phyloP scores from a whole-genome alignment of 495 filamentous ascomycete species.

The Xeromyces bisporus region DNA sequence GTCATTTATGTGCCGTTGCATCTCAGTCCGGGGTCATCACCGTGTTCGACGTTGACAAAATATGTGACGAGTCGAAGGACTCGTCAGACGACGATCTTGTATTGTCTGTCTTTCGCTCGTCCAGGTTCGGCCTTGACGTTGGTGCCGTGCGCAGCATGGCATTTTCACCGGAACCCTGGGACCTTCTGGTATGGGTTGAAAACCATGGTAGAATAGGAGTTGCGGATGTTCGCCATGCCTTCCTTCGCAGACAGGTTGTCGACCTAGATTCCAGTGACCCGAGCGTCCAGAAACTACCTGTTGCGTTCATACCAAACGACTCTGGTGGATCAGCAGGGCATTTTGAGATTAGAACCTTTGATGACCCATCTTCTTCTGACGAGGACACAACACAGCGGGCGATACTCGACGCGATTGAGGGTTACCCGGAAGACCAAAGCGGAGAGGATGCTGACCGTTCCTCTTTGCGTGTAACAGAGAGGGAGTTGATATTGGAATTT shows the following conservation, averaged over 20 bases:
- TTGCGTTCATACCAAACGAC: constrained; percentile 24
- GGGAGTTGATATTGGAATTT: constrained; percentile 42
- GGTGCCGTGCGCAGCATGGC: constrained; percentile 83
- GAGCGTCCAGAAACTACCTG: constrained; percentile 33
- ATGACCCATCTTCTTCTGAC: constrained; percentile 17
- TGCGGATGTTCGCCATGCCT: constrained; percentile 64
- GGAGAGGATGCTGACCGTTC: constrained; percentile 9
- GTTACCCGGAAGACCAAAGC: constrained; percentile 6
- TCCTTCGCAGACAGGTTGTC: constrained; percentile 59
- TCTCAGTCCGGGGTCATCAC: constrained; percentile 58
- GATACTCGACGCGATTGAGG: constrained; percentile 15
- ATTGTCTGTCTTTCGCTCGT: constrained; percentile 36
- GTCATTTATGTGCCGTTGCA: constrained; percentile 49
- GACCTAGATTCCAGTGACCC: constrained; percentile 41
- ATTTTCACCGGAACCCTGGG: constrained; percentile 78
- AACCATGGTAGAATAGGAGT: constrained; percentile 71
- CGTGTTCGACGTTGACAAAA: constrained; percentile 40
- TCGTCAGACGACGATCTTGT: constrained; percentile 21
- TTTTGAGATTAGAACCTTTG: constrained; percentile 6
- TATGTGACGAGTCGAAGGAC: constrained; percentile 21
- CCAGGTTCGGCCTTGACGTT: constrained; percentile 37
- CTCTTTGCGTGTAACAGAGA: constrained; percentile 29
- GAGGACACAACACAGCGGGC: constrained; percentile 15
- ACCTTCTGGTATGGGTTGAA: constrained; percentile 87
- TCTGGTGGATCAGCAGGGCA: constrained; percentile 7